These are phyloP conservation scores for Phlyctochytrium bullatum DNA, from an alignment of 192 early-diverging fungal species.

Conservation along the genomic window DNA sequence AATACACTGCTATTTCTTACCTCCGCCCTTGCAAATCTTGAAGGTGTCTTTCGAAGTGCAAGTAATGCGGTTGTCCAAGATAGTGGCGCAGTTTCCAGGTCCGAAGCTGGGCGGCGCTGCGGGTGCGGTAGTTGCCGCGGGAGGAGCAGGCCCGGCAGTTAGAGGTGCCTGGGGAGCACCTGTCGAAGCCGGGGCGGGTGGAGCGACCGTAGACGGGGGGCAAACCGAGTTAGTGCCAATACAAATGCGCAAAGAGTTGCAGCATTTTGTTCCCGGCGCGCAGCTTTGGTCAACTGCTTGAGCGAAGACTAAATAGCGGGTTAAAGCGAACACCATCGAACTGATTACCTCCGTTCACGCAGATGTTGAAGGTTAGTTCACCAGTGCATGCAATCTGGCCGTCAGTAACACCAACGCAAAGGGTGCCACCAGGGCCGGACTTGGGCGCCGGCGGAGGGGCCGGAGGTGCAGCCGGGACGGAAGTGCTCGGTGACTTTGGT, in stretches of 20 bases:
- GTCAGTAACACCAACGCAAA: not conserved
- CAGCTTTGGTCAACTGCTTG: not conserved
- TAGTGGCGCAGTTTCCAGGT: not conserved
- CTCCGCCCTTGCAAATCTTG: constrained; percentile 14
- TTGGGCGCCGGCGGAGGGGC: not conserved
- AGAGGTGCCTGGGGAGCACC: constrained; percentile 5
- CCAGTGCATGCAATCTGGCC: not conserved
- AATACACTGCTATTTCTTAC: not conserved
- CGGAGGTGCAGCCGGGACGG: not conserved
- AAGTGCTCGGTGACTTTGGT: not conserved
- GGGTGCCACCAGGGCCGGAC: not conserved
- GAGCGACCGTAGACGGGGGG: not conserved
- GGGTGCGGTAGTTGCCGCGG: not conserved
- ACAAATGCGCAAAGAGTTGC: not conserved
- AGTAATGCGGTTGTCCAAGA: not conserved
- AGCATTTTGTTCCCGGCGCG: not conserved
- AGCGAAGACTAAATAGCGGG: constrained; percentile 1
- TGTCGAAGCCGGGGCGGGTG: constrained; percentile 9
- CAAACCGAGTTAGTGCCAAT: not conserved
- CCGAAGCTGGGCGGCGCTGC: not conserved
- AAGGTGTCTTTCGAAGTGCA: constrained; percentile 7
- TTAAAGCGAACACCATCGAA: not conserved
- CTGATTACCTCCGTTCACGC: not conserved
- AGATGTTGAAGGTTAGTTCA: not conserved
- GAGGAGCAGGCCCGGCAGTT: not conserved